Evolutionary conservation across 805 yeast species (phyloP), one percentile per base, ranked within the genome.

Genomic region (Candida peoriensis): DNA sequence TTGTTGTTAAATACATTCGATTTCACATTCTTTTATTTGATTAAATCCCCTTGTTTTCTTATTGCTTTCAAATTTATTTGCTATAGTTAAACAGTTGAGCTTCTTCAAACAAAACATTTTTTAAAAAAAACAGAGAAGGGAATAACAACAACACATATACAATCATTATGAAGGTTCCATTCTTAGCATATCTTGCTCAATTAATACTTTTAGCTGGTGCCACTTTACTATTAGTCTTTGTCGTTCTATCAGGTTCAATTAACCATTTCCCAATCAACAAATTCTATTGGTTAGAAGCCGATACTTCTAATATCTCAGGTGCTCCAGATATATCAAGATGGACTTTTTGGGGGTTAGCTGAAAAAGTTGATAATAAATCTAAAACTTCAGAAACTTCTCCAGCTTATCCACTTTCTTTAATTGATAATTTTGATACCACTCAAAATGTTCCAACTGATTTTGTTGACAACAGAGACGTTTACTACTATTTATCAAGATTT

Each of bases 301-400:
- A 81, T 52, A 82, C 90, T 32, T 60, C 76, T 3, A 55, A 54
- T 30, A 75, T 81, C 37, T 41, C 64, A 4, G 56, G 65, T 28
- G 81, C 82, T 7, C 57, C 65, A 16, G 57, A 55, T 24, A 49
- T 64, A 32, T 64, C 86, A n/a, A 76, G 84, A 50, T 83, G 89
- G 89, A 81, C 89, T 2, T 81, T 76, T 64, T 83, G 90, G 90
- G 89, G 90, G 47, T 70, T 81, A 30, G 78, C 86, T 57, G 64
- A 64, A 32, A 65, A 65, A 34, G 40, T 37, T 13, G 48, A 48
- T 20, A 36, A 40, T 30, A 68, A 58, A 39, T 55, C 60, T 39
- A 34, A 54, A 5, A 69, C 76, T 50, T 24, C 39, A 11, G 43
- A 51, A 26, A 55, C 69, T 28, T 74, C 77, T 11, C 87, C 93